phyloP scores from a whole-genome alignment of 2,329 filamentous ascomycete species.

The Calonectria multiphialidica region DNA sequence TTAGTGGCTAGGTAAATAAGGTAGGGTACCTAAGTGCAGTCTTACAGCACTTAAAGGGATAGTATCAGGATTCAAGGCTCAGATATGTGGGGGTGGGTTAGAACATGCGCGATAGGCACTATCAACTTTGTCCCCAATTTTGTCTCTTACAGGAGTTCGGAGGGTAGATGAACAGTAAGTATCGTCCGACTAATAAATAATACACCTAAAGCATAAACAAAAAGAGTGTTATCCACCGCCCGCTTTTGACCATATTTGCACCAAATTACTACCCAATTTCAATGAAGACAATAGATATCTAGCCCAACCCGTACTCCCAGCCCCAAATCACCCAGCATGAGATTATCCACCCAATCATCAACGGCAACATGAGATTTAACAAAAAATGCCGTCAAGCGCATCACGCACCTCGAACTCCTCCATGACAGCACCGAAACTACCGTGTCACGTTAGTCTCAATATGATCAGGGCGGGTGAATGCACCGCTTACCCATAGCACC shows the following conservation, averaged over 20 bases:
- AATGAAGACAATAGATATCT: neutral
- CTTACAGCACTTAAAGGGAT: too few species aligned
- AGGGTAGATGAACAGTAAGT: neutral
- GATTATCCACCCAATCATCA: neutral
- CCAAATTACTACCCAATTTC: neutral
- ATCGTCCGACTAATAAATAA: neutral
- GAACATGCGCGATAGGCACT: neutral
- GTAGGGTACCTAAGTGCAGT: too few species aligned
- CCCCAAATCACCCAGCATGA: slow-evolving; percentile 5
- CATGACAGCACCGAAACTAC: slow-evolving; percentile 72
- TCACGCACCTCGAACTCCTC: slow-evolving; percentile 80
- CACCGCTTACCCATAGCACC: slow-evolving; percentile 88
- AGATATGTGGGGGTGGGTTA: neutral
- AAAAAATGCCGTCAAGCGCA: slow-evolving; percentile 75
- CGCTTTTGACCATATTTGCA: neutral
- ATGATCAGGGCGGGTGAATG: neutral
- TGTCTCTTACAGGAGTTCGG: neutral
- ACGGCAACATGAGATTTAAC: slow-evolving; percentile 25
- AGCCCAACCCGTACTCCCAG: slow-evolving; percentile 11
- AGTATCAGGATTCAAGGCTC: too few species aligned
- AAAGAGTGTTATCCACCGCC: neutral
- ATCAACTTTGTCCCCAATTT: neutral
- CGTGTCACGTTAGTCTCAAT: slow-evolving; percentile 7
- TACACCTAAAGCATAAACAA: neutral
- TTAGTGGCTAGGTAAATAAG: too few species aligned